Percentiles rank a stretch among this genome's conserved stretches.
These are phyloP conservation scores for Hypoxylon fuscum DNA, from an alignment of 495 filamentous ascomycete genomes.

Conservation along the genomic window DNA sequence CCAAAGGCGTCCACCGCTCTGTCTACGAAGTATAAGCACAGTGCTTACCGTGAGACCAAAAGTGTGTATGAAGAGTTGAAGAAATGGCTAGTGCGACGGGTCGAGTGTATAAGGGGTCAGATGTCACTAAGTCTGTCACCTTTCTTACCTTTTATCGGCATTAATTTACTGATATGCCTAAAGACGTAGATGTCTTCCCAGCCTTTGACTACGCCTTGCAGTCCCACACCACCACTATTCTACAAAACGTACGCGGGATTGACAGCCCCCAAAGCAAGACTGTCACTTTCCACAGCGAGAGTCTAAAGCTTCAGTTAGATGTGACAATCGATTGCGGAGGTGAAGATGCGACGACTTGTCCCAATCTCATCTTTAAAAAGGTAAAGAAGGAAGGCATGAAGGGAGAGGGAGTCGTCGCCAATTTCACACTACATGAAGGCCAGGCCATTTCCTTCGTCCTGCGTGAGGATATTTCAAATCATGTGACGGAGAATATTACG, in stretches of 20 bases:
- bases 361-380: conserved; percentile 60
- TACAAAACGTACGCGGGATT: conserved; percentile 48
- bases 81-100: conserved; percentile 69
- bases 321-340: conserved; percentile 69
- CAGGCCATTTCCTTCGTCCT: conserved; percentile 74
- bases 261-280: conserved; percentile 61
- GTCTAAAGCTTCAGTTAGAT: conserved; percentile 68
- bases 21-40: conserved; percentile 54
- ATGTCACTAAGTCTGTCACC: conserved; percentile 59
- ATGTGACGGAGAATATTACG: conserved; percentile 62
- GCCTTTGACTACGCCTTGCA: conserved; percentile 74
- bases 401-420: conserved; percentile 68
- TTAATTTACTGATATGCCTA: background rate
- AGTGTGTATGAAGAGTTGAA: conserved; percentile 63
- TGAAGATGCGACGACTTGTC: conserved; percentile 54
- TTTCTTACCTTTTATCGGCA: background rate
- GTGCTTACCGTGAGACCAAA: conserved; percentile 60
- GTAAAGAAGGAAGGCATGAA: conserved; percentile 60
- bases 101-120: conserved; percentile 72
- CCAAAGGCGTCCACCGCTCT: conserved; percentile 58
- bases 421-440: conserved; percentile 66
- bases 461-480: conserved; percentile 62
- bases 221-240: conserved; percentile 61
- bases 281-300: conserved; percentile 66
- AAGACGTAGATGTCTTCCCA: conserved; percentile 72